phyloP scores from a whole-genome alignment of 148 eudicot species.

The Dianthus caryophyllus region DNA sequence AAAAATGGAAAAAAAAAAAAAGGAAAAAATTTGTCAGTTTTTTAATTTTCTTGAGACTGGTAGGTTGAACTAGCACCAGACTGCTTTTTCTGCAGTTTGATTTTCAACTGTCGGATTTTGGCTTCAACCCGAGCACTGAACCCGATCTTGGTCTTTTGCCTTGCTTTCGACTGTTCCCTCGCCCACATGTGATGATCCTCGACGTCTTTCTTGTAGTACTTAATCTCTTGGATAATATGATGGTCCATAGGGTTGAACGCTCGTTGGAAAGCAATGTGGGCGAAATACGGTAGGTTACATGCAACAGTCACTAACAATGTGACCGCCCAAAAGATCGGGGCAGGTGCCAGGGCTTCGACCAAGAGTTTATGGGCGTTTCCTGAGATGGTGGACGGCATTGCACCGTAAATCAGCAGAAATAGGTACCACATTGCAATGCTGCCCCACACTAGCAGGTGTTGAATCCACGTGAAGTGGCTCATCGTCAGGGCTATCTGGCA shows the following conservation, averaged over 20 bases:
- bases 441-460: constrained; percentile 74
- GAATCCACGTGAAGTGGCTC: constrained; percentile 95
- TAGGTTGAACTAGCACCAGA: constrained; percentile 31
- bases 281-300: constrained; percentile 61
- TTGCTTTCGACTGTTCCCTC: constrained; percentile 57
- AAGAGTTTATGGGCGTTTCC: constrained; percentile 47
- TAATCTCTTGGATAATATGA: constrained; percentile 81
- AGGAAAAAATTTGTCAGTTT: background rate
- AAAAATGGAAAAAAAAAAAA: constrained; percentile 13
- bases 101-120: constrained; percentile 64
- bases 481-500: constrained; percentile 79
- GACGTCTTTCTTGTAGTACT: constrained; percentile 67
- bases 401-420: constrained; percentile 62
- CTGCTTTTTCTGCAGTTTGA: constrained; percentile 52
- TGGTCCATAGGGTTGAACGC: constrained; percentile 72
- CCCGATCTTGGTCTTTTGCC: constrained; percentile 65
- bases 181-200: constrained; percentile 68
- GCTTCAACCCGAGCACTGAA: constrained; percentile 73
- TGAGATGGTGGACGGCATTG: constrained; percentile 31
- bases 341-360: constrained; percentile 64
- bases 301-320: constrained; percentile 58
- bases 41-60: constrained; percentile 13
- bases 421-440: constrained; percentile 70
- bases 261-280: constrained; percentile 63
- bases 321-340: constrained; percentile 69